These are phyloP conservation scores for Pichia sorboxylosa DNA, from an alignment of 1,139 yeast species.

Conservation along the genomic window DNA sequence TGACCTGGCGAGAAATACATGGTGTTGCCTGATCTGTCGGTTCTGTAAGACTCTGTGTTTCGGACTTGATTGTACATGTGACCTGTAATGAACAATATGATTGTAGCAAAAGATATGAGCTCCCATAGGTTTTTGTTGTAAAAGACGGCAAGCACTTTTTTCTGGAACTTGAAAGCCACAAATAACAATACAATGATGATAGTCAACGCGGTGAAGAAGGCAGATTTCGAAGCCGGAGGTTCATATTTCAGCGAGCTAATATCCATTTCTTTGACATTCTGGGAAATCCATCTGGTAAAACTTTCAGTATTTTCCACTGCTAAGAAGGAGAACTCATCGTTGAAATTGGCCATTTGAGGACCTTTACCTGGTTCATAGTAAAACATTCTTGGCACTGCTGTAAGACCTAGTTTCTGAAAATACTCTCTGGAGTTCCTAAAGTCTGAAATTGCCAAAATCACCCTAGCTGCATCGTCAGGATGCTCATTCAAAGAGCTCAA, in stretches of 20 bases:
- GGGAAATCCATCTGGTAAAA: constrained; percentile 10
- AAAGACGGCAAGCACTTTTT: constrained; percentile 11
- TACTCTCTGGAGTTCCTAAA: constrained; percentile 42
- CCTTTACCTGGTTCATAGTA: constrained; percentile 29
- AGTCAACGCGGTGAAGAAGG: constrained; percentile 23
- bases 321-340: constrained; percentile 24
- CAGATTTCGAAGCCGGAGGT: constrained; percentile 6
- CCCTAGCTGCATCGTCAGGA: constrained; percentile 15
- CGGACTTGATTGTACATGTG: constrained; percentile 90
- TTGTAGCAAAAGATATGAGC: constrained; percentile 35
- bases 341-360: constrained; percentile 9
- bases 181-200: constrained; percentile 19
- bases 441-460: constrained; percentile 69
- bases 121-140: constrained; percentile 21
- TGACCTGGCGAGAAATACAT: constrained; percentile 53
- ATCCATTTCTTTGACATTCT: constrained; percentile 9
- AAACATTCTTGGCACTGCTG: constrained; percentile 68
- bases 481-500: constrained; percentile 26
- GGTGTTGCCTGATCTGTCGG: constrained; percentile 42
- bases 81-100: constrained; percentile 72
- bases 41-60: constrained; percentile 56
- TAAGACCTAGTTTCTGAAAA: constrained; percentile 47
- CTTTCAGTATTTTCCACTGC: constrained; percentile 20
- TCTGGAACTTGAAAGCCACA: constrained; percentile 8
- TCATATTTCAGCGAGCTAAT: constrained; percentile 12